Evolutionary conservation across 2,329 filamentous ascomycete species (phyloP), one percentile per base, ranked within the genome.

Genomic region (Venturia effusa): DNA sequence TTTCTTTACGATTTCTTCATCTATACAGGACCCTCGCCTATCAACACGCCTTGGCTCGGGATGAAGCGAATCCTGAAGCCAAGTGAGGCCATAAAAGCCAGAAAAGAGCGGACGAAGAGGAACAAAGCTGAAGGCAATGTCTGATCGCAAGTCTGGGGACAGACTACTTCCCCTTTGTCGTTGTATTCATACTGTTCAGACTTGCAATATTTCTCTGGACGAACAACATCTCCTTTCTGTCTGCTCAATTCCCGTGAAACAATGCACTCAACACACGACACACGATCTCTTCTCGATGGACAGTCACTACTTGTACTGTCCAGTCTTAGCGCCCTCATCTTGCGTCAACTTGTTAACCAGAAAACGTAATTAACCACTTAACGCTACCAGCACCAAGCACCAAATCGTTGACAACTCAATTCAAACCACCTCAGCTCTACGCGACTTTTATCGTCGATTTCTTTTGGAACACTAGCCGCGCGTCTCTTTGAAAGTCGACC

Each of bases 1-100:
- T 82, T 85, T 69, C 67, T 89, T 27, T 89, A 89, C 70, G 86
- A 89, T 71, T 70, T 83, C 1, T 85, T 88, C 71, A 77, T 89
- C 55, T 89, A 84, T 70, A 86, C 84, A 0, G 86, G 86, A 17
- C 71, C 70, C 1, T 69, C 84, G 24, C 85, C 86, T 3, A 77
- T 89, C 67, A 89, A 89, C 71, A 84, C 78, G 0, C 84, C 84
- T 0, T 84, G 77, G 73, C 71, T 85, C 68, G 84, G 84, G 0
- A 70, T 88, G 27, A 76, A 77, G 66, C 30, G 62, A 17, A 41
- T 67, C 13, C n/a, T 65, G 13, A 34, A 43, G 32, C 64, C 64
- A 7, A 54, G 48, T n/a, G 51, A 61, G 43, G 55, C 59, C 39
- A 40, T 64, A n/a, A 59, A 63, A 30, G 64, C 64, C 19, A 41